phyloP scores from a whole-genome alignment of 2,329 filamentous ascomycete species.

The Colletotrichum theobromicola region DNA sequence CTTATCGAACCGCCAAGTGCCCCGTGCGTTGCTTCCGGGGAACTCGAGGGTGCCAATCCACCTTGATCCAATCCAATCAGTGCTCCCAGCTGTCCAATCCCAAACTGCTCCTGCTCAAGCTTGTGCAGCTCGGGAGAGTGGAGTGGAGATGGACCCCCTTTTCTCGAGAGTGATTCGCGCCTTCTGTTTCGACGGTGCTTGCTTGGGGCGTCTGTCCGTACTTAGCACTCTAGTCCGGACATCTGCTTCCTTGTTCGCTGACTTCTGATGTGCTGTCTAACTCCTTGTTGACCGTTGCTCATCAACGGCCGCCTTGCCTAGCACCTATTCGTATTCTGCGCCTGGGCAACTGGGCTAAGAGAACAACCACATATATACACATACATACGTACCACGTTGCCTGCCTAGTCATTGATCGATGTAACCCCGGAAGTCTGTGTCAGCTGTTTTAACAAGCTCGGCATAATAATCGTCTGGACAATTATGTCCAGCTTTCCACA shows the following conservation, averaged over 20 bases:
- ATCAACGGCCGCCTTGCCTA: background rate
- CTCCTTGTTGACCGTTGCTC: background rate
- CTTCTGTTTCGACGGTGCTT: conserved; percentile 18
- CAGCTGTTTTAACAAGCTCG: background rate
- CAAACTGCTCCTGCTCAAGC: background rate
- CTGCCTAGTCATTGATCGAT: background rate
- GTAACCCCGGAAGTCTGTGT: background rate
- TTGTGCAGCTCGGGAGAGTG: conserved; percentile 13
- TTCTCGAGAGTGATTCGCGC: conserved; percentile 13
- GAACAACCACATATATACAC: background rate
- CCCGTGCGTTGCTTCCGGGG: conserved; percentile 9
- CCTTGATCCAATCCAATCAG: background rate
- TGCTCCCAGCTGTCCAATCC: background rate
- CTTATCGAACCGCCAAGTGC: background rate
- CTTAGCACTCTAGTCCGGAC: conserved; percentile 1
- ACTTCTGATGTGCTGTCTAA: background rate
- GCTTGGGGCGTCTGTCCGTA: background rate
- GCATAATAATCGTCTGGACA: background rate
- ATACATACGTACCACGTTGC: background rate
- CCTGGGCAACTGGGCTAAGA: background rate
- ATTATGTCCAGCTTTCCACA: background rate
- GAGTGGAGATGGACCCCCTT: conserved; percentile 18
- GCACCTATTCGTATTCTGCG: background rate
- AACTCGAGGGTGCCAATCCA: conserved; percentile 1
- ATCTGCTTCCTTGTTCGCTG: background rate